A percentile compares a stretch with the other conserved stretches of the same genome.
phyloP scores from a whole-genome alignment of 1,284 basidiomycete species.

The Irpex lacteus region DNA sequence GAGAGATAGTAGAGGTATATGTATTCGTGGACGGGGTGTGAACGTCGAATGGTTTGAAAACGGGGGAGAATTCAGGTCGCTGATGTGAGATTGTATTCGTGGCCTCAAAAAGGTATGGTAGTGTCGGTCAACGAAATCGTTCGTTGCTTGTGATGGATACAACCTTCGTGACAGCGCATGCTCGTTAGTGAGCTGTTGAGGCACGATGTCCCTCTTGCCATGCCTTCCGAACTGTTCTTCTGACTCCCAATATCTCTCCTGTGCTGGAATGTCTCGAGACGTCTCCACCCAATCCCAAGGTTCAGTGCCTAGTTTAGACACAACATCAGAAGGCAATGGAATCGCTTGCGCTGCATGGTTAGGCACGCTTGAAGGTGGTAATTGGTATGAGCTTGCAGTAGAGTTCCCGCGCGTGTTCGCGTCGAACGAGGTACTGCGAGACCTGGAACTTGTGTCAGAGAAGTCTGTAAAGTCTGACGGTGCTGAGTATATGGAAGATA shows the following conservation, averaged over 20 bases:
- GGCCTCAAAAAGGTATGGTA: slow-evolving; percentile 15
- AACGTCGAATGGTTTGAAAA: slow-evolving; percentile 7
- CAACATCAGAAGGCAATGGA: slow-evolving; percentile 6
- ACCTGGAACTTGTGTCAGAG: slow-evolving; percentile 5
- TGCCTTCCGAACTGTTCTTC: slow-evolving; percentile 26
- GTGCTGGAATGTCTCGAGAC: slow-evolving; percentile 12
- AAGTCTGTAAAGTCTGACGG: slow-evolving; percentile 22
- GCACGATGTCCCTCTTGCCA: slow-evolving; percentile 18
- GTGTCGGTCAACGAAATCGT: not conserved
- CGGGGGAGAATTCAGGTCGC: slow-evolving; percentile 11
- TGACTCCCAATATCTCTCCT: slow-evolving; percentile 24
- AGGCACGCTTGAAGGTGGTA: not conserved
- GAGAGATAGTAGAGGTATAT: slow-evolving; percentile 32
- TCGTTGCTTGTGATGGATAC: slow-evolving; percentile 3
- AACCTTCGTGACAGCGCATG: not conserved
- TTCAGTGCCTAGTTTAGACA: slow-evolving; percentile 21
- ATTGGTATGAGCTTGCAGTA: not conserved
- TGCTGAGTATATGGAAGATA: slow-evolving; percentile 25
- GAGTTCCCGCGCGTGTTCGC: not conserved
- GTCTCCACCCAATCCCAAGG: slow-evolving; percentile 27
- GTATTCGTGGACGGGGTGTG: slow-evolving; percentile 26
- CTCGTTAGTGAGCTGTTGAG: not conserved
- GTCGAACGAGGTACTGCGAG: slow-evolving; percentile 2
- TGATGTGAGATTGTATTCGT: slow-evolving; percentile 20
- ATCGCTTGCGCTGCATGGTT: not conserved